These are phyloP conservation scores for Ceratorhiza oryzae-sativae DNA, from an alignment of 1,284 basidiomycete species.

Conservation along the genomic window DNA sequence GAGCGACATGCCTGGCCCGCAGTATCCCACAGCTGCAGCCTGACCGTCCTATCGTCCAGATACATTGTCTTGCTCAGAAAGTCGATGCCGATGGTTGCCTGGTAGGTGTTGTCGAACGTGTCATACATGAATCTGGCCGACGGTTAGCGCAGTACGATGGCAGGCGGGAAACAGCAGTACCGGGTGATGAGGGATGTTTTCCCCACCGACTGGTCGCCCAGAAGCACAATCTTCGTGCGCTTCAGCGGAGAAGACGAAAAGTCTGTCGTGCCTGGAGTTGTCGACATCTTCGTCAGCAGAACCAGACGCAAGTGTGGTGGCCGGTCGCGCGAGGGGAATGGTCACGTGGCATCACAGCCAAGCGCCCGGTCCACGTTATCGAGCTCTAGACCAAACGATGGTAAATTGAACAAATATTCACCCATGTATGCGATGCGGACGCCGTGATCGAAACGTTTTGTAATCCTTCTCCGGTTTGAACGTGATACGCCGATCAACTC, in stretches of 20 bases:
- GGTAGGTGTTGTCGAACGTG: slow-evolving; percentile 99
- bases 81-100: slow-evolving; percentile 99
- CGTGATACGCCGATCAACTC: too few species aligned
- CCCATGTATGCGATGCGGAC: too few species aligned
- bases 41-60: slow-evolving; percentile 96
- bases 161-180: slow-evolving; percentile 54
- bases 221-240: slow-evolving; percentile 94
- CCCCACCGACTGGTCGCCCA: slow-evolving; percentile 92
- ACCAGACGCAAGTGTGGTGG: not conserved
- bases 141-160: not conserved
- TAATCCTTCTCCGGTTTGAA: too few species aligned
- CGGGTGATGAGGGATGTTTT: slow-evolving; percentile 98
- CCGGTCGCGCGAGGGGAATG: not conserved
- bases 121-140: slow-evolving; percentile 92
- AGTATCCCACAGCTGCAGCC: slow-evolving; percentile 98
- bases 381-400: too few species aligned
- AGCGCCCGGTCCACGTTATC: too few species aligned
- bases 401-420: too few species aligned
- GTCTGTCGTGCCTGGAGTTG: slow-evolving; percentile 74
- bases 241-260: slow-evolving; percentile 87
- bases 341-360: not conserved
- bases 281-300: slow-evolving; percentile 19
- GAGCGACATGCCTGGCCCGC: slow-evolving; percentile 82
- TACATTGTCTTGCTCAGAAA: slow-evolving; percentile 99
- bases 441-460: too few species aligned